Percentiles rank a stretch among this genome's conserved stretches.
Conservation (phyloP, 2,329 filamentous ascomycete genomes). For the Ceratocystis harringtonii region DNA sequence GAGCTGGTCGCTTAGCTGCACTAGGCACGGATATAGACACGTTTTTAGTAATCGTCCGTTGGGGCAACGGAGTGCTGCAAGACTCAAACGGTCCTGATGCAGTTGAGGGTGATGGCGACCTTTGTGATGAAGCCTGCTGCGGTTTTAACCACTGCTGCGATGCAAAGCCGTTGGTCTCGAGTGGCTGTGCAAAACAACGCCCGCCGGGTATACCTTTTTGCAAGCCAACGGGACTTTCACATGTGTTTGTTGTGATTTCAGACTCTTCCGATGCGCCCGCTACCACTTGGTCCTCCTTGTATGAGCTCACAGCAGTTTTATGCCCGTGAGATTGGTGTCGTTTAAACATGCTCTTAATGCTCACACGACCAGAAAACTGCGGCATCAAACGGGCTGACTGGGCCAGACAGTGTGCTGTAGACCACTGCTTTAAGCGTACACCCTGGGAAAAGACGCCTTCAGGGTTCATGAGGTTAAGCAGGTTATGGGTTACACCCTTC, state of each 20-base stretch:
- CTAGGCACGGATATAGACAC: neutral
- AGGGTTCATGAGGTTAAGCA: constrained; percentile 67
- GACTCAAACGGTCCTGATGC: neutral
- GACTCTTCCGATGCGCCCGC: no score
- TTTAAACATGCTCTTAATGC: constrained; percentile 85
- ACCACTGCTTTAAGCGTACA: constrained; percentile 50
- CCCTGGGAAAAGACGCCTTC: constrained; percentile 55
- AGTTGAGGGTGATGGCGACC: neutral
- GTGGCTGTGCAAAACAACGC: no score
- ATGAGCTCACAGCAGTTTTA: no score
- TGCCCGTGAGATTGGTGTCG: neutral
- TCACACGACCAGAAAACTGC: constrained; percentile 72
- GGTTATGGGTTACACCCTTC: constrained; percentile 34
- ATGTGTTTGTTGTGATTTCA: no score
- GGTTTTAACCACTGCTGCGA: no score
- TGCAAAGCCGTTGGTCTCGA: neutral
- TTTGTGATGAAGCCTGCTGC: neutral
- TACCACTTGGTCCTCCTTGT: no score
- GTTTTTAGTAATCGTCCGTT: neutral
- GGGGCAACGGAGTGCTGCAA: neutral
- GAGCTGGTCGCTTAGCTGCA: constrained; percentile 8
- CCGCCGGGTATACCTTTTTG: no score
- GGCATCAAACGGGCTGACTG: constrained; percentile 72
- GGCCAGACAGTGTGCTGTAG: constrained; percentile 49
- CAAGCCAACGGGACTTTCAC: no score